Evolutionary conservation across 306 rosid species (phyloP), one percentile per base, ranked within the genome.

Genomic region (Echinosophora koreensis): DNA sequence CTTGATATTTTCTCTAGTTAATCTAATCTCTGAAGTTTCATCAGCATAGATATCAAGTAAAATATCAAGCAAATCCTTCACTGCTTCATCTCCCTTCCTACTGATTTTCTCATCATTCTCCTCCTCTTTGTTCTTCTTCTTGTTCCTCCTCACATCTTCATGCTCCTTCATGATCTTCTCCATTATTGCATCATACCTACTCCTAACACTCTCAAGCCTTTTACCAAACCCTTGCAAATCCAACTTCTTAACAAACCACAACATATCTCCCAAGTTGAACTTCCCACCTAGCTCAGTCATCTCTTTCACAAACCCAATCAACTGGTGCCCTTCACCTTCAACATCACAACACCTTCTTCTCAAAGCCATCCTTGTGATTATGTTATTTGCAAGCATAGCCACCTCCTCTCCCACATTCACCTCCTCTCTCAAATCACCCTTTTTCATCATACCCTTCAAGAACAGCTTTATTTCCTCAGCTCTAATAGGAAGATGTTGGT

Each of bases 191-290:
- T 90, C 96, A 69, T 50, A 90, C 74, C 79, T 80, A 62, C 73
- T 27, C 13, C 83, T 16, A 52, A 71, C 83, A 63, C 78, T 62
- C 68, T 63, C 60, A 1, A 87, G 77, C 84, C 67, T 85, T 75
- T 80, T 87, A 13, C 86, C 74, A 77, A 60, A 79, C 12, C 92
- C 84, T 47, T 85, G 90, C 86, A 88, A 90, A 14, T 86, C 96
- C 5, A 88, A 59, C 9, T 58, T 88, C 83, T 63, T 79, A 18
- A 63, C 73, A 71, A 79, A 71, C 83, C 83, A 79, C 67, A 79
- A 13, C 83, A 71, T 71, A 38, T 79, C 83, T 22, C 83, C 83
- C 78, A 79, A 79, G 73, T 79, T 79, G 18, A 79, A 71, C 73
- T 79, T 79, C 51, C 83, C 83, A 41, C 73, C 78, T 55, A 86